Percentiles rank a stretch among this genome's conserved stretches.
Conservation (phyloP, 1,284 basidiomycete genomes). For the Fistulinella cinereoalba region DNA sequence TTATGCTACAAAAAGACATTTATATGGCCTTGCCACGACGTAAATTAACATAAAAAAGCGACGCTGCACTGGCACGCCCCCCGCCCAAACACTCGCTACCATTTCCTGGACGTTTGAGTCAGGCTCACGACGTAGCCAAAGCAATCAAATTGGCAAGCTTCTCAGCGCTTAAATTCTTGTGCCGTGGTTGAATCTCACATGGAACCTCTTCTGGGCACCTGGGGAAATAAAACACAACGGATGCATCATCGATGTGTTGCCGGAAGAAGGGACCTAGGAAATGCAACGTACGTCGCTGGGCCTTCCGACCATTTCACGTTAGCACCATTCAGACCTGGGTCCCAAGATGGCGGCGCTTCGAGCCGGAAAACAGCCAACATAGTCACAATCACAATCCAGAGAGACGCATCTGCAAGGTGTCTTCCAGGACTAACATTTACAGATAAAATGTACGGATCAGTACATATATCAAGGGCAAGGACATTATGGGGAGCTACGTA, state of each 20-base stretch:
- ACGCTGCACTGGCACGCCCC: no score
- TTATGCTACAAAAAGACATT: no score
- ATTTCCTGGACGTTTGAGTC: no score
- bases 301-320: slow-evolving; percentile 24
- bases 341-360: slow-evolving; percentile 13
- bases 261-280: not conserved
- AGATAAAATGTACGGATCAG: no score
- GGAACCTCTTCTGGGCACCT: slow-evolving; percentile 19
- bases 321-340: slow-evolving; percentile 21
- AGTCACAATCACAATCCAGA: slow-evolving; percentile 27
- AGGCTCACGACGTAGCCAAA: slow-evolving; percentile 1
- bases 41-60: no score
- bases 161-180: slow-evolving; percentile 8
- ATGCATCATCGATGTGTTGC: not conserved
- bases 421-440: slow-evolving; percentile 31
- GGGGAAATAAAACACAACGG: not conserved
- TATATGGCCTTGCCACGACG: no score
- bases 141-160: slow-evolving; percentile 14
- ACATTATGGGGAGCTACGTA: no score
- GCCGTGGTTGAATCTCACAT: slow-evolving; percentile 14
- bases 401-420: slow-evolving; percentile 39
- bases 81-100: no score
- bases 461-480: no score
- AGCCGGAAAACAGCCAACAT: slow-evolving; percentile 18
- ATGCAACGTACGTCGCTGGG: slow-evolving; percentile 22